Evolutionary conservation across 805 yeast genomes (phyloP), one percentile per base, ranked within the genome.

Genomic region (Ogataea nakhonphanomensis): DNA sequence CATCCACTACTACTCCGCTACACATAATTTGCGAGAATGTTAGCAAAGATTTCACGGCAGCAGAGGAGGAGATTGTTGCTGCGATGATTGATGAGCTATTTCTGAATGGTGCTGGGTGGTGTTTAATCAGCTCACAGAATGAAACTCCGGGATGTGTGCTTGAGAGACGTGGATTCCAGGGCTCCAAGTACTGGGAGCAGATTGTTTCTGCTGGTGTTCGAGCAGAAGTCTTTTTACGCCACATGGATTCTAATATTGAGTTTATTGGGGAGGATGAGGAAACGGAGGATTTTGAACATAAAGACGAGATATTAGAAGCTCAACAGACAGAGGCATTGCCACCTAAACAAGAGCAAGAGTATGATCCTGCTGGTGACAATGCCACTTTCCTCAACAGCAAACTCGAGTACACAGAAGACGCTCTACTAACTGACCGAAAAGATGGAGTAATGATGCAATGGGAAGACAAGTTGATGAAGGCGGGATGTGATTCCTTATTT

Each of bases 381-480:
- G 59, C 68, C 2, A 72, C 84, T 0, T 90, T 81, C 54, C 67
- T 90, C 30, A 64, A 72, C 9, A 76, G 90, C 4, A 71, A 81
- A 53, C 66, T 90, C 20, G 79, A 78, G 50, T 90, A 86, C 58
- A 72, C 67, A 29, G 82, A 81, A 44, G 74, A 71, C 37, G 81
- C 93, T 0, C 67, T 90, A 20, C 67, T 87, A 20, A 91, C 97
- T 1, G 81, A 78, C 17, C 67, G 81, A 37, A 70, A 74, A 33
- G 97, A 90, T 54, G 98, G 96, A 12, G 97, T 90, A 2, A 90
- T 90, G 98, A 90, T 90, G 98, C 84, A 83, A 51, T 90, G 98
- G 98, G 98, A 90, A 59, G 72, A 78, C 4, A 76, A 79, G 14
- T 69, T 90, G 41, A 90, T 90, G 98, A 67, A 72, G 37, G 70